Evolutionary conservation across 345 rosid species (phyloP).

Genomic region (Anastatica hierochuntica): DNA sequence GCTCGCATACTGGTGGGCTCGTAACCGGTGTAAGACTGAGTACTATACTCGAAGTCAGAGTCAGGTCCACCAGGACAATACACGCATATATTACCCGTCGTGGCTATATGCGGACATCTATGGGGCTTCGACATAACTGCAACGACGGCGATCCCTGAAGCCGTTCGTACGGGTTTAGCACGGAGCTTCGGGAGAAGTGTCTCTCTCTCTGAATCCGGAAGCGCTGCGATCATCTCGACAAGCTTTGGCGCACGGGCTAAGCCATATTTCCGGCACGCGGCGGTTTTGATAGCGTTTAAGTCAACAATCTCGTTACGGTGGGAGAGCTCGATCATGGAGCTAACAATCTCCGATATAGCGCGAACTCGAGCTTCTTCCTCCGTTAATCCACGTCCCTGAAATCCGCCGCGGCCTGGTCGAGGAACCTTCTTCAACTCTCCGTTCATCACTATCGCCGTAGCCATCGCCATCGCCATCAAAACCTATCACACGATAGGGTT

Average conservation of each 20-base stretch:
- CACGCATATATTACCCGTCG: constrained; percentile 94
- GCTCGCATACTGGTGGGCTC: constrained; percentile 99
- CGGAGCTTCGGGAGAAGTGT: constrained; percentile 91
- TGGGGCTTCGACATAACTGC: constrained; percentile 99
- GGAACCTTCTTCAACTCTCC: constrained; percentile 51
- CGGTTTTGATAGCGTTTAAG: constrained; percentile 81
- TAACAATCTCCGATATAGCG: constrained; percentile 90
- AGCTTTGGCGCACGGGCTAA: constrained; percentile 88
- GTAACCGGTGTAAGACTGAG: constrained; percentile 97
- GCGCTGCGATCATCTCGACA: constrained; percentile 97
- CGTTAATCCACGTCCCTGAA: constrained; percentile 64
- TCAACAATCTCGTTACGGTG: constrained; percentile 88
- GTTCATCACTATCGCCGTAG: constrained; percentile 42
- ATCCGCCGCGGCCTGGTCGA: constrained; percentile 88
- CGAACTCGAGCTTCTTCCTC: constrained; percentile 95
- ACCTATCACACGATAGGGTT: no score
- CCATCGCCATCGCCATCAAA: constrained; percentile 31
- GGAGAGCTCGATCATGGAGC: constrained; percentile 87
- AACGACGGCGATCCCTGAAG: constrained; percentile 94
- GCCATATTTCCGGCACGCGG: constrained; percentile 92
- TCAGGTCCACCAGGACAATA: constrained; percentile 98
- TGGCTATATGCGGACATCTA: constrained; percentile 93
- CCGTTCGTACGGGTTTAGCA: constrained; percentile 95
- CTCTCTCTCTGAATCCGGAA: constrained; percentile 86
- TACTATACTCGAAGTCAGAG: constrained; percentile 96